Percentiles rank a stretch among this genome's conserved stretches.
Evolutionary conservation across 805 yeast species (phyloP).

Genomic region (Citeromyces nyonsensis): DNA sequence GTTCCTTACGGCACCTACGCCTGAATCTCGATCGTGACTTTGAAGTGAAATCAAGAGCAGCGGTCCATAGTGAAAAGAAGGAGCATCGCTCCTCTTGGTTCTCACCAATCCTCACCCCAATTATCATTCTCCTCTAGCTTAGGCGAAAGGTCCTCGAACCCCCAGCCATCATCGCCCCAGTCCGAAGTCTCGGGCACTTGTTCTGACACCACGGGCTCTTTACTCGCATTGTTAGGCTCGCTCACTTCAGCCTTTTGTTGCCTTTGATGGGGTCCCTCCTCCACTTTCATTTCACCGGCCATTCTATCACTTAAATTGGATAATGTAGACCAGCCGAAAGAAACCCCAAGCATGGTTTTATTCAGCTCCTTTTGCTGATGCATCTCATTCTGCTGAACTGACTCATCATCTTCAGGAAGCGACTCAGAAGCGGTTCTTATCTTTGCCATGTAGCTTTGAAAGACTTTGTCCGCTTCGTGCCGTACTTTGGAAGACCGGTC

Average conservation of each 20-base stretch:
- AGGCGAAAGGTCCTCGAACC: conserved; percentile 12
- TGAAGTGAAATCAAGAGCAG: too few relatives aligned
- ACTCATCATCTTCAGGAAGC: conserved; percentile 8
- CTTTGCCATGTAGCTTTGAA: conserved; percentile 43
- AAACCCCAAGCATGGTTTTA: conserved; percentile 7
- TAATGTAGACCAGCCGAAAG: conserved; percentile 8
- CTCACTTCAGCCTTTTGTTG: too few relatives aligned
- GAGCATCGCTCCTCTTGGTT: too few relatives aligned
- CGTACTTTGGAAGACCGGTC: conserved; percentile 64
- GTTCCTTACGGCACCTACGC: too few relatives aligned
- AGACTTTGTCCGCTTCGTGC: conserved; percentile 50
- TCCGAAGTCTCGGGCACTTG: conserved; percentile 1
- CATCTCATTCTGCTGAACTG: conserved; percentile 9
- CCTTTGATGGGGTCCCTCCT: not conserved
- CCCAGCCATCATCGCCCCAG: conserved; percentile 15
- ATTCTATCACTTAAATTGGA: conserved; percentile 2
- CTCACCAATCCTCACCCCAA: conserved; percentile 30
- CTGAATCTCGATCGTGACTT: too few relatives aligned
- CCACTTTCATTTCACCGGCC: conserved; percentile 3
- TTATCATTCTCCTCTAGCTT: conserved; percentile 21
- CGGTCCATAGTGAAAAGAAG: too few relatives aligned
- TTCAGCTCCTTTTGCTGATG: conserved; percentile 5
- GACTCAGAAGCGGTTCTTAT: conserved; percentile 29
- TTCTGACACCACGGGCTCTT: not conserved
- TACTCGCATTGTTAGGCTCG: not conserved